Evolutionary conservation across 108 stramenopile genomes (phyloP).

Genomic region (Parietichytrium sp.): DNA sequence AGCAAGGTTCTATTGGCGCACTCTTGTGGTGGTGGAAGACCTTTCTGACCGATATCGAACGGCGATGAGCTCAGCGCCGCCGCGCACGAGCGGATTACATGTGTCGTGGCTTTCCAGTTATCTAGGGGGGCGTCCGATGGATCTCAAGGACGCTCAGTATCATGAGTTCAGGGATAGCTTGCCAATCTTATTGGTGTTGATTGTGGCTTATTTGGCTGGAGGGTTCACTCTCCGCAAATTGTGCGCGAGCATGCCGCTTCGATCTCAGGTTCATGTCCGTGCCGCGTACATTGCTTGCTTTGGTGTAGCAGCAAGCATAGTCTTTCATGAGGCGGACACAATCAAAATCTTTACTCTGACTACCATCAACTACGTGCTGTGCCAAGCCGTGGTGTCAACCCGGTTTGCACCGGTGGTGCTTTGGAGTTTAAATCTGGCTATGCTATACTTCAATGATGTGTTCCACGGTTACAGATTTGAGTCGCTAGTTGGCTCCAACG

Average conservation of each 20-base stretch:
- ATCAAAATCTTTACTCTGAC: conserved; percentile 46
- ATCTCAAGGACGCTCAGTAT: conserved; percentile 55
- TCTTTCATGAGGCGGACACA: conserved; percentile 50
- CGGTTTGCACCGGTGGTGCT: conserved; percentile 39
- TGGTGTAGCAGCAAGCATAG: neutral
- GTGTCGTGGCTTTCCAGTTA: conserved; percentile 43
- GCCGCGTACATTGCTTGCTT: neutral
- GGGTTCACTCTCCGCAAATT: conserved; percentile 37
- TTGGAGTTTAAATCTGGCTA: conserved; percentile 46
- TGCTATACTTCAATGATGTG: conserved; percentile 54
- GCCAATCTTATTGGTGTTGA: conserved; percentile 41
- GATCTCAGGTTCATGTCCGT: neutral
- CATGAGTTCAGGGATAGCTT: conserved; percentile 52
- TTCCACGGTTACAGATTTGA: conserved; percentile 42
- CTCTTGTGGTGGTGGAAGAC: neutral
- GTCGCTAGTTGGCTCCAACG: conserved; percentile 33
- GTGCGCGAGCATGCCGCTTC: neutral
- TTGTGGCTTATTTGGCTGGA: conserved; percentile 39
- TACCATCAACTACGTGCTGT: conserved; percentile 31
- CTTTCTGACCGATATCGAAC: neutral
- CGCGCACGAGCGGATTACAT: conserved; percentile 38
- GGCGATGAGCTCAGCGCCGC: neutral
- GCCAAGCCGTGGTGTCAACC: conserved; percentile 45
- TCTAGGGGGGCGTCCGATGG: conserved; percentile 36
- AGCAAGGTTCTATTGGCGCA: neutral